Evolutionary conservation across 2,329 filamentous ascomycete genomes (phyloP).

Genomic region (Bipolaris cookei): DNA sequence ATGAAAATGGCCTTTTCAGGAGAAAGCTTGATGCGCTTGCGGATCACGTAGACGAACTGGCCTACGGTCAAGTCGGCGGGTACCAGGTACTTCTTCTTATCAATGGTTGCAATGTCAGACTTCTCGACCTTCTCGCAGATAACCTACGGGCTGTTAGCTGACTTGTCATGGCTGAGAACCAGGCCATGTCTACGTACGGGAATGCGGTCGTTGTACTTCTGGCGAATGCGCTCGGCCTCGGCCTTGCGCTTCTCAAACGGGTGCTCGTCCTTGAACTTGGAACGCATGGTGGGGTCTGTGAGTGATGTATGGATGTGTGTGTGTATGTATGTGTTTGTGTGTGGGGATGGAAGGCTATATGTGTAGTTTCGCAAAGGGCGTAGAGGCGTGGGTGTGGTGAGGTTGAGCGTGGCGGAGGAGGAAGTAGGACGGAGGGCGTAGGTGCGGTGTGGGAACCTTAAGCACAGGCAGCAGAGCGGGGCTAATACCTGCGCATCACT

Average conservation of each 20-base stretch:
- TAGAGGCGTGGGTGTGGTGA: slow-evolving; percentile 11
- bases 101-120: slow-evolving; percentile 98
- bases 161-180: background rate
- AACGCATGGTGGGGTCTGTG: slow-evolving; percentile 71
- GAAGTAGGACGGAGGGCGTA: slow-evolving; percentile 34
- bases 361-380: slow-evolving; percentile 20
- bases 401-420: slow-evolving; percentile 31
- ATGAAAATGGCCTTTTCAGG: slow-evolving; percentile 99
- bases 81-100: slow-evolving; percentile 99
- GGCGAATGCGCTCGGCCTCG: slow-evolving; percentile 97
- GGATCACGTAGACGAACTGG: slow-evolving; percentile 99
- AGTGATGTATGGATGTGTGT: background rate
- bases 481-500: slow-evolving; percentile 29
- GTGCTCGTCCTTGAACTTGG: slow-evolving; percentile 99
- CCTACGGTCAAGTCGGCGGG: slow-evolving; percentile 97
- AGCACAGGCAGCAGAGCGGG: slow-evolving; percentile 42
- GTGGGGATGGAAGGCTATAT: slow-evolving; percentile 11
- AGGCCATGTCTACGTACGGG: slow-evolving; percentile 70
- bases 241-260: slow-evolving; percentile 99
- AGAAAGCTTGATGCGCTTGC: slow-evolving; percentile 99
- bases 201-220: slow-evolving; percentile 98
- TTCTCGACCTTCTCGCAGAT: slow-evolving; percentile 99
- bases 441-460: slow-evolving; percentile 44
- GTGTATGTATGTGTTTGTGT: slow-evolving; percentile 20
- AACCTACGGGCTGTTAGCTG: slow-evolving; percentile 65